Base-by-base conservation (phyloP, 2,329 filamentous ascomycete genomes). In the Fulvia fulva region DNA sequence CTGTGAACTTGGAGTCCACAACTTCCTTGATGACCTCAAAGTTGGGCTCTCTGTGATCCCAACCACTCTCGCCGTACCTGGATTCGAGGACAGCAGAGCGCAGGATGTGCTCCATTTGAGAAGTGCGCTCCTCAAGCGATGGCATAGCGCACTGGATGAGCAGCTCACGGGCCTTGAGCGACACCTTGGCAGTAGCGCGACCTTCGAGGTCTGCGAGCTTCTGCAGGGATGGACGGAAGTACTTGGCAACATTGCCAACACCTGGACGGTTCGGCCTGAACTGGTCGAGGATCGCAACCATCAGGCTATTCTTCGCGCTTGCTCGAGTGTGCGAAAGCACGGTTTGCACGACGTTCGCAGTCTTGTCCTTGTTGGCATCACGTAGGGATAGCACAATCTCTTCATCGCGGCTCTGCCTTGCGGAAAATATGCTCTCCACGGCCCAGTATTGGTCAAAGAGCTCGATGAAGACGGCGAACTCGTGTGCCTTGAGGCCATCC, bases 81-180 rank as follows among this genome's bases (percentile, higher is more conserved):
- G 92, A 96, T 75, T 99, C 91, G 7, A 97, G 86, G 22, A 99
- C 94, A 0, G 94, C 93, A 25, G 93, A 96, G 59, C 92, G 90
- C 56, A 99, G 82, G 65, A 99, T 99, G 76, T 97, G 93, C 80
- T 97, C 94, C 93, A 99, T 97, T 79, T 99, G 94, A 6, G 88
- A 84, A 25, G 90, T 89, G 67, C 94, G 88, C 82, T 99, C 94
- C 76, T 97, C 94, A 21, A 99, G 81, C 2, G 94, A 99, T 19
- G 94, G 94, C 73, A 99, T 84, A 55, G 94, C 92, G 73, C 91
- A 97, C 77, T 97, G 94, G 64, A 99, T 99, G 70, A 99, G 87
- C 53, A 97, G 88, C 79, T 99, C 94, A 72, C 94, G 89, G 47
- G 94, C 93, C 82, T 99, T 99, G 66, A 99, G 83, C 0, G 93